Percentiles rank a stretch among this genome's conserved stretches.
Evolutionary conservation across 768 basidiomycete genomes (phyloP).

Genomic region (button mushroom (Agaricus bisporus)): DNA sequence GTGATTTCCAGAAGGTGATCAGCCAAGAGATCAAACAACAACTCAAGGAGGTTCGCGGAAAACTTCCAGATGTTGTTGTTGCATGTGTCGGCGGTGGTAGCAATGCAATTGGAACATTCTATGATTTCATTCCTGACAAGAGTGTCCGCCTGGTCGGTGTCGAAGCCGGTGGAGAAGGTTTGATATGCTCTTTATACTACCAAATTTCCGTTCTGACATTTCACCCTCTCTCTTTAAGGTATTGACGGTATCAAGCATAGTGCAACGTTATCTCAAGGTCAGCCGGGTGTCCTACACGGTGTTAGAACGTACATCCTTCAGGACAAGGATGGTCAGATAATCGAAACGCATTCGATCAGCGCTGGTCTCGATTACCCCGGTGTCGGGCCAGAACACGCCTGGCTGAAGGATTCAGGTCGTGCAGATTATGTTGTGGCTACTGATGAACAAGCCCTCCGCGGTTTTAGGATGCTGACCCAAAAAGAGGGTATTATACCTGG

Average conservation of each 20-base stretch:
- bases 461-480: slow-evolving; percentile 89
- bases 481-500: slow-evolving; percentile 96
- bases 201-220: background rate
- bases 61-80: slow-evolving; percentile 89
- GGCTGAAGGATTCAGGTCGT: slow-evolving; percentile 90
- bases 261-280: slow-evolving; percentile 87
- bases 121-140: slow-evolving; percentile 90
- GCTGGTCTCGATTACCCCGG: slow-evolving; percentile 96
- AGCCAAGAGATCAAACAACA: slow-evolving; percentile 92
- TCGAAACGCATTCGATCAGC: slow-evolving; percentile 95
- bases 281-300: slow-evolving; percentile 93
- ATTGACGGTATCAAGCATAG: slow-evolving; percentile 83
- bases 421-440: slow-evolving; percentile 93
- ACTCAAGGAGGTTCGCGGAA: slow-evolving; percentile 62
- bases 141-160: slow-evolving; percentile 85
- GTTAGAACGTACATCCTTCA: slow-evolving; percentile 95
- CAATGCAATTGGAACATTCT: slow-evolving; percentile 97
- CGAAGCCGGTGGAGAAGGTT: slow-evolving; percentile 96
- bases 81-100: slow-evolving; percentile 98
- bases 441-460: slow-evolving; percentile 89
- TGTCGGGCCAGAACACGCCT: slow-evolving; percentile 97
- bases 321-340: slow-evolving; percentile 83
- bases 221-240: slow-evolving; percentile 34
- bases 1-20: slow-evolving; percentile 96
- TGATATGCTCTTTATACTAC: background rate